These are phyloP conservation scores for Cladochytrium replicatum DNA, from an alignment of 192 early-diverging fungal genomes.

Conservation along the genomic window DNA sequence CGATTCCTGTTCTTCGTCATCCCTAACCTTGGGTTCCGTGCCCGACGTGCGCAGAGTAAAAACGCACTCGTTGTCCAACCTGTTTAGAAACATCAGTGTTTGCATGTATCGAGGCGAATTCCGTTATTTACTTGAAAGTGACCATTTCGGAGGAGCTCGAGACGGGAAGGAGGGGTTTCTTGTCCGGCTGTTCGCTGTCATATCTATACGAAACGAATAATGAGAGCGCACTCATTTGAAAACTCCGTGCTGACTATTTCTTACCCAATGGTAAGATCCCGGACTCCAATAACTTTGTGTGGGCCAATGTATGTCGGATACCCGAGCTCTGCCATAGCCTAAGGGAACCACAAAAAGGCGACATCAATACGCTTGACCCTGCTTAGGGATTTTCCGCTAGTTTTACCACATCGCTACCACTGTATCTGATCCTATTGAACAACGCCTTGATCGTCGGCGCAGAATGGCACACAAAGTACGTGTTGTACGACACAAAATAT, in stretches of 20 bases:
- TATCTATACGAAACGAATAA: slow-evolving; percentile 36
- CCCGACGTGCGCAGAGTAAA: slow-evolving; percentile 35
- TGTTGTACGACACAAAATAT: slow-evolving; percentile 75
- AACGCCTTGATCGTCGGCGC: slow-evolving; percentile 56
- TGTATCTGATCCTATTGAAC: slow-evolving; percentile 76
- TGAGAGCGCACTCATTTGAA: neutral
- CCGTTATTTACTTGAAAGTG: slow-evolving; percentile 69
- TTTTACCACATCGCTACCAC: slow-evolving; percentile 17
- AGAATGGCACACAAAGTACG: slow-evolving; percentile 80
- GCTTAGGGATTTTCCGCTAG: slow-evolving; percentile 1
- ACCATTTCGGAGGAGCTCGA: slow-evolving; percentile 80
- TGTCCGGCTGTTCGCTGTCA: slow-evolving; percentile 13
- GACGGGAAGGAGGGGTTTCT: slow-evolving; percentile 58
- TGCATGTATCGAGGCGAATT: slow-evolving; percentile 55
- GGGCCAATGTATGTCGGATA: slow-evolving; percentile 67
- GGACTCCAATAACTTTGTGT: slow-evolving; percentile 56
- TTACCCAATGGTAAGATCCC: slow-evolving; percentile 84
- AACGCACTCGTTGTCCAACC: slow-evolving; percentile 11
- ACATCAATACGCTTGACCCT: slow-evolving; percentile 14
- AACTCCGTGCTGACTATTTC: slow-evolving; percentile 36
- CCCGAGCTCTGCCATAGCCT: slow-evolving; percentile 28
- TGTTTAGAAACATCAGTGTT: slow-evolving; percentile 14
- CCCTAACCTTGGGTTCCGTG: slow-evolving; percentile 89
- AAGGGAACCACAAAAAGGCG: slow-evolving; percentile 4
- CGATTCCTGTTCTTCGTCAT: too few relatives aligned